These are phyloP conservation scores for Suillus subalutaceus DNA, from an alignment of 768 basidiomycete genomes.

Conservation along the genomic window DNA sequence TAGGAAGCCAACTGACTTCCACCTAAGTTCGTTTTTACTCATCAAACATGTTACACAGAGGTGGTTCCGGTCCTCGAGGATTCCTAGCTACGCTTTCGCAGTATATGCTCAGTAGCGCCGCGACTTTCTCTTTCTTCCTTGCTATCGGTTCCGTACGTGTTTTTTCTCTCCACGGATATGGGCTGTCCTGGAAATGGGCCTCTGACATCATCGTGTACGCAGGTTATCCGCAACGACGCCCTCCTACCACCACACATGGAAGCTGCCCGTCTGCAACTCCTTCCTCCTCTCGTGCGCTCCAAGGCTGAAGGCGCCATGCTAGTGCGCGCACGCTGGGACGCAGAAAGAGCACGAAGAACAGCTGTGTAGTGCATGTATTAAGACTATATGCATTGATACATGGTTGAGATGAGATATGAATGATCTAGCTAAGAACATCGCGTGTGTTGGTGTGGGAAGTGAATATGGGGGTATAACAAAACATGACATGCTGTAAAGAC, in stretches of 20 bases:
- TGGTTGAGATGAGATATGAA: slow-evolving; percentile 15
- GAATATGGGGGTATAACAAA: slow-evolving; percentile 17
- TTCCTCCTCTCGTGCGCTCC: slow-evolving; percentile 60
- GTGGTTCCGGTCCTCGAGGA: slow-evolving; percentile 91
- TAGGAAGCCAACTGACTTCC: slow-evolving; percentile 38
- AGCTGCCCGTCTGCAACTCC: slow-evolving; percentile 62
- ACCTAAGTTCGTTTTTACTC: slow-evolving; percentile 8
- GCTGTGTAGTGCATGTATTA: slow-evolving; percentile 17
- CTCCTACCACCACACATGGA: slow-evolving; percentile 60
- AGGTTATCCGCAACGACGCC: slow-evolving; percentile 91
- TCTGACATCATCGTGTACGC: slow-evolving; percentile 6
- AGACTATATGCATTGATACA: slow-evolving; percentile 16
- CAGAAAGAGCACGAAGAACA: slow-evolving; percentile 47
- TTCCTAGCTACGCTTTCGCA: slow-evolving; percentile 90
- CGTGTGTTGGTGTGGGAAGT: slow-evolving; percentile 15
- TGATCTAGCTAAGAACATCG: slow-evolving; percentile 9
- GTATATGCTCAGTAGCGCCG: slow-evolving; percentile 98
- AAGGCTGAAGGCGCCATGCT: slow-evolving; percentile 68
- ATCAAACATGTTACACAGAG: slow-evolving; percentile 45
- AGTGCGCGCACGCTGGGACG: slow-evolving; percentile 78
- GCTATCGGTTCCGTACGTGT: slow-evolving; percentile 83
- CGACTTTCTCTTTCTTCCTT: slow-evolving; percentile 97
- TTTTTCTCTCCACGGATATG: slow-evolving; percentile 3
- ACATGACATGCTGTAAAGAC: slow-evolving; percentile 21
- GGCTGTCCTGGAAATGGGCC: slow-evolving; percentile 2